Base-by-base conservation (phyloP, 495 filamentous ascomycete species). In the Penicillium coffeae region DNA sequence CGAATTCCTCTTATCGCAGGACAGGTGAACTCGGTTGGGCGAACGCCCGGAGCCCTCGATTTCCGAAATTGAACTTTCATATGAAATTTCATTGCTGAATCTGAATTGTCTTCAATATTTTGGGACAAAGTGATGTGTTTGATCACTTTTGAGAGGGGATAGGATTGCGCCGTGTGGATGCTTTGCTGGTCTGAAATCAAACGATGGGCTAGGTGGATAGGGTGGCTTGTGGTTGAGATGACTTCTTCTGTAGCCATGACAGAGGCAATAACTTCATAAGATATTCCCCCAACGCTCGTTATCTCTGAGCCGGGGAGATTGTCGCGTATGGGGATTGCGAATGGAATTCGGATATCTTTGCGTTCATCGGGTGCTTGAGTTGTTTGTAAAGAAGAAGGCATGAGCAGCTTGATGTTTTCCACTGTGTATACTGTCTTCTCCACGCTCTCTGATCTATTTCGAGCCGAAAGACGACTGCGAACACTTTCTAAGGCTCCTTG, bases 21-120 rank as follows among this genome's bases (percentile, higher is more conserved):
- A 36, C 45, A 50, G 32, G 32, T 56, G 45, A 45, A 50, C 20
- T 56, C 54, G 3, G 42, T 41, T 19, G 49, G 21, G 13, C 49
- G 54, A 0, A 6, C 38, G 3, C 38, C 41, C 10, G 45, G 27
- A 0, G 45, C 12, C 12, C 13, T n/a, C 33, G 49, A 42, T 10
- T 20, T 9, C n/a, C 45, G 21, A 14, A 52, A 35, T 4, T 25
- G 40, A 19, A 56, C 22, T 3, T 43, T 49, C 15, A 16, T 45
- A 3, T 25, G 2, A 8, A 56, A 19, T 7, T 16, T 42, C 12
- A 56, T 20, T 1, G 35, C 27, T 32, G 37, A 50, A 4, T 19
- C 16, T 16, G 45, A 32, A 1, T 3, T 38, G 10, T 21, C 12
- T 20, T 12, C 19, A 12, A 44, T 9, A 14, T 49, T 33, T 21